A percentile compares a stretch with the other conserved stretches of the same genome.
Evolutionary conservation across 352 stramenopile species (phyloP).

Genomic region (Pythium vanterpoolii): DNA sequence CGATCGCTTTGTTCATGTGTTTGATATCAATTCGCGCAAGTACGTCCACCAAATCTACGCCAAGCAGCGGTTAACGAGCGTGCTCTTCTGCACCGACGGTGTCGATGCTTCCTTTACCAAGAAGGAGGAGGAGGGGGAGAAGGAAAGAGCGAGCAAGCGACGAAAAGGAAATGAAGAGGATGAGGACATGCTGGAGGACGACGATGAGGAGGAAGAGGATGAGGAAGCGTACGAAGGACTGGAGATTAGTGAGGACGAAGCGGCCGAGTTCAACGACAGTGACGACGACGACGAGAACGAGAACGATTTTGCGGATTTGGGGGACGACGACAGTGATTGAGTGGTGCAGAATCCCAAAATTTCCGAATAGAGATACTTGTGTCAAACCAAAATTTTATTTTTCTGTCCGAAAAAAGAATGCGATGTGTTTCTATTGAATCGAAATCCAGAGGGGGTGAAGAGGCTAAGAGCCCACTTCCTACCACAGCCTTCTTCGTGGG

Average conservation of each 20-base stretch:
- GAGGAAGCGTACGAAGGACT: constrained; percentile 85
- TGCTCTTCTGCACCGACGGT: constrained; percentile 87
- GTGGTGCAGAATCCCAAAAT: neutral
- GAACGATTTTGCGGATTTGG: constrained; percentile 26
- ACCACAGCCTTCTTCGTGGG: too few species aligned
- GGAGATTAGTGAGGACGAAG: constrained; percentile 63
- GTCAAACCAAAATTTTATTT: too few species aligned
- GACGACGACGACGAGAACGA: constrained; percentile 44
- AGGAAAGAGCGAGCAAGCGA: constrained; percentile 45
- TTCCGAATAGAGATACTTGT: neutral
- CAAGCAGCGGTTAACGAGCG: constrained; percentile 89
- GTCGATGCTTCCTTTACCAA: constrained; percentile 50
- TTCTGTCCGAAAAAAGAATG: neutral
- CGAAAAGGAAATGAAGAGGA: constrained; percentile 38
- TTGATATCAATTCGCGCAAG: constrained; percentile 85
- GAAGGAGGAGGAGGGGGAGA: constrained; percentile 9
- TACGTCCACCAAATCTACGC: constrained; percentile 70
- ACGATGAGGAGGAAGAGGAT: constrained; percentile 69
- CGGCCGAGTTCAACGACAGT: constrained; percentile 47
- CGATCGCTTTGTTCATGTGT: constrained; percentile 94
- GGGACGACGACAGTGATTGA: constrained; percentile 38
- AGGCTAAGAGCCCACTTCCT: too few species aligned
- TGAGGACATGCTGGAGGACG: constrained; percentile 28
- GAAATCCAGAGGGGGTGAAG: neutral
- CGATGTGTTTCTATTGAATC: neutral